Evolutionary conservation across 1,139 yeast species (phyloP).

Genomic region (Scheffersomyces parashehatae): DNA sequence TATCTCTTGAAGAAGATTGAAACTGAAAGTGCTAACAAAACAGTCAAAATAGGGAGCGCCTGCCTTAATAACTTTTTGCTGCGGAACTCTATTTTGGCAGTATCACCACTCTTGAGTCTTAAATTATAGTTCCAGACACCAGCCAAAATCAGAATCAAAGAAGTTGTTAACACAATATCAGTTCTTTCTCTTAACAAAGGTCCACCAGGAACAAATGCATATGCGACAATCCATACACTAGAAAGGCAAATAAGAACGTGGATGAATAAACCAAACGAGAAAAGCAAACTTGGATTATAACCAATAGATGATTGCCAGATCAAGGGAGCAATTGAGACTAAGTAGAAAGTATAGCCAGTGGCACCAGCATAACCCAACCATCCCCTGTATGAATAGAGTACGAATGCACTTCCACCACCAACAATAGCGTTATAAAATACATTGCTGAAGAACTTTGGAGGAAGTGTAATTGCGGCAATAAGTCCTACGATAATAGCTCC

Average conservation of each 20-base stretch:
- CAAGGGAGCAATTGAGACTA: slow-evolving; percentile 63
- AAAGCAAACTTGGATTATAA: slow-evolving; percentile 59
- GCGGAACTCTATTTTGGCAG: slow-evolving; percentile 20
- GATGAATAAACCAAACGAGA: slow-evolving; percentile 58
- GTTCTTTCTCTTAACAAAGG: slow-evolving; percentile 83
- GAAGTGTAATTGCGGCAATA: slow-evolving; percentile 19
- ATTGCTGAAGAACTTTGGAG: slow-evolving; percentile 21
- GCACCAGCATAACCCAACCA: slow-evolving; percentile 91
- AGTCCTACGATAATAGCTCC: slow-evolving; percentile 61
- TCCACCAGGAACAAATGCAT: slow-evolving; percentile 97
- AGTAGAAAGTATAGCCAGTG: slow-evolving; percentile 59
- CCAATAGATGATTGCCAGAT: slow-evolving; percentile 59
- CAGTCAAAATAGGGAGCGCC: slow-evolving; percentile 23
- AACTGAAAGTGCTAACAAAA: slow-evolving; percentile 32
- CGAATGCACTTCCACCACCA: slow-evolving; percentile 54
- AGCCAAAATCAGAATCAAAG: slow-evolving; percentile 45
- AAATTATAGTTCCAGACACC: slow-evolving; percentile 38
- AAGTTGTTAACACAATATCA: slow-evolving; percentile 60
- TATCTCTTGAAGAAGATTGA: slow-evolving; percentile 57
- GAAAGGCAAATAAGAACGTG: slow-evolving; percentile 64
- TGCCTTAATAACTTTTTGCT: slow-evolving; percentile 25
- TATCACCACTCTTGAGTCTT: slow-evolving; percentile 21
- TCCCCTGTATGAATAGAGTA: slow-evolving; percentile 54
- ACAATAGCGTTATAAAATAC: slow-evolving; percentile 27
- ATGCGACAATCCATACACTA: slow-evolving; percentile 96